A percentile compares a stretch with the other conserved stretches of the same genome.
These are phyloP conservation scores for Pseudogymnoascus sp. DNA, from an alignment of 2,329 filamentous ascomycete genomes.

Conservation along the genomic window DNA sequence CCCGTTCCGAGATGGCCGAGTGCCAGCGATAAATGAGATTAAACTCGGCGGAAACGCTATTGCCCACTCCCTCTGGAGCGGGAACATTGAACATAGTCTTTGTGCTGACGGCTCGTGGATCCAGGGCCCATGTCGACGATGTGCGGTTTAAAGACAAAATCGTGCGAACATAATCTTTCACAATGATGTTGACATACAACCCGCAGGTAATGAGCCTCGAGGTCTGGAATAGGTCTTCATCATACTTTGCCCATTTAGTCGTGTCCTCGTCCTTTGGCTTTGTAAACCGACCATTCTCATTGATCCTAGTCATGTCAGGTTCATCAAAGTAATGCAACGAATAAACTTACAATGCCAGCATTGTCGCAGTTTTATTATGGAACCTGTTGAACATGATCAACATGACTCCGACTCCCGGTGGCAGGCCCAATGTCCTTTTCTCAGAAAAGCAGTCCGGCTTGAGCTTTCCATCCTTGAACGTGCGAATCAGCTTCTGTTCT, in stretches of 20 bases:
- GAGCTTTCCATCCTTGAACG: conserved; percentile 60
- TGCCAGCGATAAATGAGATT: conserved; percentile 86
- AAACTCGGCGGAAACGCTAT: conserved; percentile 80
- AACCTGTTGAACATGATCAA: conserved; percentile 74
- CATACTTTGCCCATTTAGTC: conserved; percentile 55
- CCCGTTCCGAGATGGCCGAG: conserved; percentile 63
- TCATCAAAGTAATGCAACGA: conserved; percentile 4
- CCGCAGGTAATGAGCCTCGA: conserved; percentile 66
- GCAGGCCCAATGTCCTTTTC: conserved; percentile 59
- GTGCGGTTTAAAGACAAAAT: conserved; percentile 34
- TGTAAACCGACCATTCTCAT: conserved; percentile 71
- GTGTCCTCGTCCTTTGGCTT: conserved; percentile 49
- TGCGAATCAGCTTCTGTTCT: conserved; percentile 43
- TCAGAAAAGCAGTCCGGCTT: conserved; percentile 68
- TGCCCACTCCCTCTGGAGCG: conserved; percentile 65
- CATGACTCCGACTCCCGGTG: conserved; percentile 61
- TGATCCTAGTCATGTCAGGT: conserved; percentile 45
- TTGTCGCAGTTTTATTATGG: conserved; percentile 77
- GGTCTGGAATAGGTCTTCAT: conserved; percentile 73
- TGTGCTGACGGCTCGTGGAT: conserved; percentile 61
- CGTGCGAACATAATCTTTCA: conserved; percentile 69
- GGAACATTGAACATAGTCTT: conserved; percentile 39
- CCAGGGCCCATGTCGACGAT: conserved; percentile 50
- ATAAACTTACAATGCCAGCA: conserved; percentile 50
- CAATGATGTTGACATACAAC: conserved; percentile 69